Percentiles rank a stretch among this genome's conserved stretches.
phyloP scores from a whole-genome alignment of 352 stramenopile genomes.

The Albugo laibachii region DNA sequence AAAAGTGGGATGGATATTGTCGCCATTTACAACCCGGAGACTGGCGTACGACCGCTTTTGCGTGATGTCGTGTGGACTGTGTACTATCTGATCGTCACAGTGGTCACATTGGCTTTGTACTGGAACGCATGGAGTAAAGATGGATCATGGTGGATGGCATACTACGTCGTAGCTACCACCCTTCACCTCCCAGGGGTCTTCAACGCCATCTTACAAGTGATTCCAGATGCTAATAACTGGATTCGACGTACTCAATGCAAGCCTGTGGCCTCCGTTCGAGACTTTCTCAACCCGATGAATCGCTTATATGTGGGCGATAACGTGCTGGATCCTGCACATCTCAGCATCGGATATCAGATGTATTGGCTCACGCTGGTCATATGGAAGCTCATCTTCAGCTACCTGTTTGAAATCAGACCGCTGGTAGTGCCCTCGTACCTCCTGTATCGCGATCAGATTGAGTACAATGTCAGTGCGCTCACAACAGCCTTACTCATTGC shows the following conservation, averaged over 20 bases:
- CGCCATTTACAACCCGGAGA: slow-evolving; percentile 43
- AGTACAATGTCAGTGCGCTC: slow-evolving; percentile 69
- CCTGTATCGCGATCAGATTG: slow-evolving; percentile 91
- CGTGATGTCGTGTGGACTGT: slow-evolving; percentile 78
- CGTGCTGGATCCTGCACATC: slow-evolving; percentile 84
- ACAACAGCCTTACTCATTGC: slow-evolving; percentile 81
- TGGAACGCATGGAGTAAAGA: slow-evolving; percentile 57
- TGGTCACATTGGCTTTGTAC: slow-evolving; percentile 48
- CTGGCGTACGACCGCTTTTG: slow-evolving; percentile 30
- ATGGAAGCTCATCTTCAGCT: slow-evolving; percentile 97
- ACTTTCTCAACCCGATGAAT: slow-evolving; percentile 89
- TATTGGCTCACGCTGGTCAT: slow-evolving; percentile 89
- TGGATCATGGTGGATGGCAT: slow-evolving; percentile 38
- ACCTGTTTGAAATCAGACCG: slow-evolving; percentile 94
- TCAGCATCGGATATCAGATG: slow-evolving; percentile 83
- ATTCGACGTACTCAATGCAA: slow-evolving; percentile 41
- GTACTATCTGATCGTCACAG: slow-evolving; percentile 34
- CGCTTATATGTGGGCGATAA: slow-evolving; percentile 93
- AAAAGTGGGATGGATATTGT: slow-evolving; percentile 87
- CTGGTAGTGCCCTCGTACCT: slow-evolving; percentile 90
- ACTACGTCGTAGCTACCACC: slow-evolving; percentile 26
- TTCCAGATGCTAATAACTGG: slow-evolving; percentile 65
- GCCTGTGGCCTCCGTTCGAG: slow-evolving; percentile 41
- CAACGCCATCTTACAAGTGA: slow-evolving; percentile 60
- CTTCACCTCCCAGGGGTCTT: slow-evolving; percentile 48